Base-by-base conservation (phyloP, 768 basidiomycete genomes). In the Boletus sensibilis region DNA sequence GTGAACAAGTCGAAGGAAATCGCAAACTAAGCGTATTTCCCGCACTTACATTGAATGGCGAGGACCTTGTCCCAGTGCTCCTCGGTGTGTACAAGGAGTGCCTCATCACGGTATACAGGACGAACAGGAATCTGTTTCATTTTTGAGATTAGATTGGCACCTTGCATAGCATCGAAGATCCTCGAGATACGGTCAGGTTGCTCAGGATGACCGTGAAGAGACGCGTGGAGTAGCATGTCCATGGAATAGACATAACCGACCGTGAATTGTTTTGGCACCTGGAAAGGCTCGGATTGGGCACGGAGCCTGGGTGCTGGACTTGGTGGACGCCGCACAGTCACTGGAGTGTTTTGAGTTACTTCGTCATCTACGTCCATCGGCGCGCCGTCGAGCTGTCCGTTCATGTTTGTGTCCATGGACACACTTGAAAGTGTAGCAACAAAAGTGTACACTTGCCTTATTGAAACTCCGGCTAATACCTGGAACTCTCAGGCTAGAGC, bases 51-150 rank as follows among this genome's bases (percentile, higher is more conserved):
- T 73, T 87, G 86, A 25, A 94, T 86, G 23, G 84, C 86, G 55
- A 88, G 77, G 21, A 98, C 88, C 73, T 91, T 92, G 60, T 94
- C 83, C 94, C 95, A 98, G 60, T 93, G 90, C 48, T 89, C 90
- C 64, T 90, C 86, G 44, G 86, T 88, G 72, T 99, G 97, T 5
- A 98, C 94, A 23, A 98, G 84, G 54, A 92, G 72, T 13, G 86
- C 90, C 74, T 98, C 95, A 31, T 87, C 81, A 57, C 82, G 83
- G 41, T 80, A 78, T 13, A 90, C 92, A 47, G 83, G 79, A 49
- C 92, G 80, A 64, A 92, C 88, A 0, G 85, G 85, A 20, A 98
- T 74, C 64, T 80, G 81, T 65, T 86, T 84, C 92, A 96, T 96
- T 64, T 82, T 82, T 18, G 76, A 65, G 44, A 85, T 78, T 63